Evolutionary conservation across 306 rosid species (phyloP).

Genomic region (Quercus agrifolia): DNA sequence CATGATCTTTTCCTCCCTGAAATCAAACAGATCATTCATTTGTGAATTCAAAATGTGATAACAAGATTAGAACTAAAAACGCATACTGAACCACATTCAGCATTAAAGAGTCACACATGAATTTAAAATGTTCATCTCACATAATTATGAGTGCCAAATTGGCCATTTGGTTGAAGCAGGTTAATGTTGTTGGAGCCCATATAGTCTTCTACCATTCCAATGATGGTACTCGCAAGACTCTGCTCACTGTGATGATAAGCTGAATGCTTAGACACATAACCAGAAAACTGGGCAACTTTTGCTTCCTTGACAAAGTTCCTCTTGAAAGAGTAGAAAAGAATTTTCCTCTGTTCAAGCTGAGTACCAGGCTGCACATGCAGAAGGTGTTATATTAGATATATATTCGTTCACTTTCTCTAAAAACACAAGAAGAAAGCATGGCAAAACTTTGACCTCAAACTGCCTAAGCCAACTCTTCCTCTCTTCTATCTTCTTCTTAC

Average conservation of each 20-base stretch:
- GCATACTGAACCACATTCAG: neutral
- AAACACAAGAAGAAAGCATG: neutral
- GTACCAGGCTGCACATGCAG: conserved; percentile 71
- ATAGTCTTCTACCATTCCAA: conserved; percentile 91
- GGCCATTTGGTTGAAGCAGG: conserved; percentile 88
- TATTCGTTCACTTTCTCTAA: neutral
- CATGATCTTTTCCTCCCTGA: too few species aligned
- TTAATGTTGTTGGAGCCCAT: conserved; percentile 93
- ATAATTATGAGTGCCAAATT: conserved; percentile 88
- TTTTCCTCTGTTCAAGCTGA: conserved; percentile 82
- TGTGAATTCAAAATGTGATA: neutral
- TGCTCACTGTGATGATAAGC: conserved; percentile 94
- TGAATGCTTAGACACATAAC: conserved; percentile 89
- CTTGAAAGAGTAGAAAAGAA: conserved; percentile 78
- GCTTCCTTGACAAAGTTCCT: conserved; percentile 43
- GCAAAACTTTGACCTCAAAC: conserved; percentile 62
- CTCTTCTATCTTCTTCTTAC: too few species aligned
- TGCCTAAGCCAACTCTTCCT: conserved; percentile 38
- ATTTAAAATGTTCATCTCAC: conserved; percentile 29
- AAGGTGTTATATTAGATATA: neutral
- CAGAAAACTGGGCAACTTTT: conserved; percentile 70
- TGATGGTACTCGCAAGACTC: conserved; percentile 80
- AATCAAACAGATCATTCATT: too few species aligned
- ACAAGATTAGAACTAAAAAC: neutral
- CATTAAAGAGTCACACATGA: neutral